Percentiles rank a stretch among this genome's conserved stretches.
phyloP scores from a whole-genome alignment of 176 grass and related monocot genomes.

The Alopecurus myosuroides region DNA sequence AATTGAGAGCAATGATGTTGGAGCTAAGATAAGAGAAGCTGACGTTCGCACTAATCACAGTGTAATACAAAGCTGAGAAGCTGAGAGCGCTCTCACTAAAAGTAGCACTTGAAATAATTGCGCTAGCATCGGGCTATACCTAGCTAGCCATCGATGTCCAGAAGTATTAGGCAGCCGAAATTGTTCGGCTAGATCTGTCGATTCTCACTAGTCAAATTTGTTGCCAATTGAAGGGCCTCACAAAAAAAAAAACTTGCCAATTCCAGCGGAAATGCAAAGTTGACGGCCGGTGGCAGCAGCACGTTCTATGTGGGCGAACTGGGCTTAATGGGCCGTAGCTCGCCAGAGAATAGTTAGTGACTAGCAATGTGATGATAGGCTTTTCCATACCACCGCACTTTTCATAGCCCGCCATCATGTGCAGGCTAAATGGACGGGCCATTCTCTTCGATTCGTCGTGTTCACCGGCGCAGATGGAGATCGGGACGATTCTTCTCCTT shows the following conservation, averaged over 20 bases:
- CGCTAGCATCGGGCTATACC: not conserved
- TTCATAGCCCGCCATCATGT: not conserved
- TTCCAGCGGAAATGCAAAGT: too few species aligned
- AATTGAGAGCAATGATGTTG: not conserved
- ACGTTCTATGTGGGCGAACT: not conserved
- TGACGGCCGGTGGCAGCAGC: not conserved
- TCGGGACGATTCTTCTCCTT: not conserved
- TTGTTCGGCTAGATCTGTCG: not conserved
- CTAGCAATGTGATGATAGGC: not conserved
- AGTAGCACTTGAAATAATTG: slow-evolving; percentile 1
- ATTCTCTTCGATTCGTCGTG: not conserved
- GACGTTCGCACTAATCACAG: slow-evolving; percentile 2
- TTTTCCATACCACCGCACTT: not conserved
- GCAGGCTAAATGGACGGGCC: not conserved
- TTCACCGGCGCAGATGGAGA: not conserved
- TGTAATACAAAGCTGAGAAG: not conserved
- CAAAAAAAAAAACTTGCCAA: too few species aligned
- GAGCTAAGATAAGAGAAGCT: slow-evolving; percentile 11
- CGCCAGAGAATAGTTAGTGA: not conserved
- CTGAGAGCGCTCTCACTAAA: slow-evolving; percentile 6
- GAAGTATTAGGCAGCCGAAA: slow-evolving; percentile 33
- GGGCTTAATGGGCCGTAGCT: not conserved
- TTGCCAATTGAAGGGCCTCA: too few species aligned
- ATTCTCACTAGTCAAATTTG: too few species aligned
- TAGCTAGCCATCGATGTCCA: not conserved